These are phyloP conservation scores for Plasmodium knowlesi DNA, from an alignment of 169 alveolate genomes.

Conservation along the genomic window DNA sequence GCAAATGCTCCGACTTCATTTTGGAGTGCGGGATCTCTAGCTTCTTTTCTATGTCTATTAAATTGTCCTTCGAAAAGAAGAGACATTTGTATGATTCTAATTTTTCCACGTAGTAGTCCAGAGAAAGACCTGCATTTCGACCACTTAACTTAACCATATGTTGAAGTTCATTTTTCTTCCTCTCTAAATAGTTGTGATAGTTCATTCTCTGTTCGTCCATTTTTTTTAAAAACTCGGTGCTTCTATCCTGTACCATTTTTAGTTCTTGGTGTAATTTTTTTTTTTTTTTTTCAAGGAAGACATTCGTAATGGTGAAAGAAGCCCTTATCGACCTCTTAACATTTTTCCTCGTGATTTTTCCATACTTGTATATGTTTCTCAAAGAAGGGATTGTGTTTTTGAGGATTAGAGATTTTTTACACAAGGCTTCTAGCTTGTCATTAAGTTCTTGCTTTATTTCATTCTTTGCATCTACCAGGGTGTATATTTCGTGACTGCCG, in stretches of 20 bases:
- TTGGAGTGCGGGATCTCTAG: constrained; percentile 66
- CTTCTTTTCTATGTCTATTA: constrained; percentile 56
- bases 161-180: constrained; percentile 62
- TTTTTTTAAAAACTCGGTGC: constrained; percentile 40
- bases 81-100: constrained; percentile 67
- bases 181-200: constrained; percentile 55
- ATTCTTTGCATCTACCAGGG: constrained; percentile 55
- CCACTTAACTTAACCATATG: constrained; percentile 65
- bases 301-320: constrained; percentile 43
- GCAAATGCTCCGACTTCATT: constrained; percentile 47
- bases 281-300: constrained; percentile 27
- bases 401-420: constrained; percentile 32
- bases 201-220: constrained; percentile 64
- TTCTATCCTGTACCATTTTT: constrained; percentile 50
- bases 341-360: constrained; percentile 67
- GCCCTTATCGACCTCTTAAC: constrained; percentile 52
- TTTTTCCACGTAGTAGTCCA: constrained; percentile 58
- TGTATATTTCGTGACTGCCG: constrained; percentile 50
- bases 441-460: constrained; percentile 63
- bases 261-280: constrained; percentile 19
- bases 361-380: constrained; percentile 53
- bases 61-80: constrained; percentile 61
- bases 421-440: constrained; percentile 27
- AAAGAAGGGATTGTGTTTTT: constrained; percentile 58
- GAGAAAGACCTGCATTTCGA: constrained; percentile 59